Evolutionary conservation across 2,329 filamentous ascomycete genomes (phyloP).

Genomic region (Colletotrichum sp.): DNA sequence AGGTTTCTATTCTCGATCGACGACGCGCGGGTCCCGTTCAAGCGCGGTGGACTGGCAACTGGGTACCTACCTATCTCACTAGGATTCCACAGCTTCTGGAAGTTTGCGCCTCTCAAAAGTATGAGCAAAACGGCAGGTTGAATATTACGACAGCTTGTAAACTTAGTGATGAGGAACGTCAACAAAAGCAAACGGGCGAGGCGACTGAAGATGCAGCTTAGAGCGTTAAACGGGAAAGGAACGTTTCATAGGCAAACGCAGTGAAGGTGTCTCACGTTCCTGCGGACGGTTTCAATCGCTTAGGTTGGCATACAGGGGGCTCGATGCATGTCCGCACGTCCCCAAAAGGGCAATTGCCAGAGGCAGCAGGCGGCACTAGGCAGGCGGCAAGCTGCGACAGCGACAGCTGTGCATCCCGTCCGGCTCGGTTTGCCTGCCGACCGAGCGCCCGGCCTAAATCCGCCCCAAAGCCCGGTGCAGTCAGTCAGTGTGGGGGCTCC

Average conservation of each 20-base stretch:
- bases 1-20: constrained; percentile 1
- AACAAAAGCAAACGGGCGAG: background rate
- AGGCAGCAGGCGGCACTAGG: background rate
- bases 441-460: background rate
- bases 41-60: background rate
- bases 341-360: background rate
- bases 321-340: constrained; percentile 1
- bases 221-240: background rate
- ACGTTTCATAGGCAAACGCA: constrained; percentile 1
- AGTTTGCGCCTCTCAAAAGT: background rate
- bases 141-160: background rate
- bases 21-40: background rate
- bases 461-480: background rate
- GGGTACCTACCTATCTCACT: background rate
- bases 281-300: constrained; percentile 15
- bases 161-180: background rate
- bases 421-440: constrained; percentile 4
- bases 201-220: background rate
- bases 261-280: constrained; percentile 16
- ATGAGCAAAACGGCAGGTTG: background rate
- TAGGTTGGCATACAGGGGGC: constrained; percentile 13
- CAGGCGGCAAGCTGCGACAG: background rate
- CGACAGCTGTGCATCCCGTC: background rate
- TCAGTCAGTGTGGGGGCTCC: constrained; percentile 11
- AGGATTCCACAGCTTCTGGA: background rate